phyloP scores from a whole-genome alignment of 306 rosid species.

The Adenanthera pavonina region DNA sequence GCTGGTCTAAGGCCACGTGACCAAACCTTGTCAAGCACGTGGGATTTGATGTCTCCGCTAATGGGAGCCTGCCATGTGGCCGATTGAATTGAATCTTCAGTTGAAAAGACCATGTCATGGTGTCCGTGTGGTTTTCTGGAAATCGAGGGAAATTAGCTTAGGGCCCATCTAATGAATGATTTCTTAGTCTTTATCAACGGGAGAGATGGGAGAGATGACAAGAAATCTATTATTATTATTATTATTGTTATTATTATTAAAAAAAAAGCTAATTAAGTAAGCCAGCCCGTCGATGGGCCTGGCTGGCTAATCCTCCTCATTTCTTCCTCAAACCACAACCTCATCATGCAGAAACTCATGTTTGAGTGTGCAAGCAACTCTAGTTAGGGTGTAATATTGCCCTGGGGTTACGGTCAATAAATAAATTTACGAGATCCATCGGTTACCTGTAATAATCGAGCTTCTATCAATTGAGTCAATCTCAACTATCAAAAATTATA shows the following conservation, averaged over 20 bases:
- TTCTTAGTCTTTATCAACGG: neutral
- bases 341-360: neutral
- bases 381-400: too few species aligned
- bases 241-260: too few species aligned
- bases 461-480: neutral
- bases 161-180: neutral
- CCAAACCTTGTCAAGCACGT: constrained; percentile 53
- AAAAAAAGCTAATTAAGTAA: neutral
- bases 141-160: neutral
- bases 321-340: neutral
- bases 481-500: neutral
- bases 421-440: too few species aligned
- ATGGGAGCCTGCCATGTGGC: constrained; percentile 37
- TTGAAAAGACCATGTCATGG: constrained; percentile 24
- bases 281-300: neutral
- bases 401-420: too few species aligned
- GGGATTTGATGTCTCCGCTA: constrained; percentile 49
- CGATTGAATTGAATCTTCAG: constrained; percentile 21
- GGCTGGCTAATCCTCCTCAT: neutral
- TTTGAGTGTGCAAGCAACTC: neutral
- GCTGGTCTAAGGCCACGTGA: constrained; percentile 65
- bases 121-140: neutral
- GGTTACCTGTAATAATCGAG: neutral
- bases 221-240: too few species aligned
- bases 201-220: neutral